Evolutionary conservation across 75 land plant genomes (phyloP).

Genomic region (Gnetum montanum): DNA sequence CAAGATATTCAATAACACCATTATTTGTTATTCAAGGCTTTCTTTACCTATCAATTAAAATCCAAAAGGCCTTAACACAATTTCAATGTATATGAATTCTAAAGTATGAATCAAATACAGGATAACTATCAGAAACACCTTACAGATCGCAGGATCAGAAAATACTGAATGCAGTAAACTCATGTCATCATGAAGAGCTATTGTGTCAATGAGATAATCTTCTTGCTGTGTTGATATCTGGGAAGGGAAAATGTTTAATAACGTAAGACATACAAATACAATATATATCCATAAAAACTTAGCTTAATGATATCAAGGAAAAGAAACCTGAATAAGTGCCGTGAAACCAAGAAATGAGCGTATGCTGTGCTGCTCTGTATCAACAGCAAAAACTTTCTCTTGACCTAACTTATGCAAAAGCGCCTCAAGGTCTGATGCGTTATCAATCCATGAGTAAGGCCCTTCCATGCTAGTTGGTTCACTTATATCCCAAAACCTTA

Average conservation of each 20-base stretch:
- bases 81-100: too few relatives aligned
- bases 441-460: conserved; percentile 63
- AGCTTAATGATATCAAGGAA: not conserved
- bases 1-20: too few relatives aligned
- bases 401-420: conserved; percentile 38
- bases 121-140: too few relatives aligned
- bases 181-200: conserved; percentile 88
- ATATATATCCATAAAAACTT: too few relatives aligned
- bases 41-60: too few relatives aligned
- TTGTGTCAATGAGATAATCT: conserved; percentile 80
- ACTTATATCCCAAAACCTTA: not conserved
- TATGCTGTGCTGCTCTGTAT: conserved; percentile 90
- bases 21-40: too few relatives aligned
- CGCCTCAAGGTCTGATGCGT: conserved; percentile 32
- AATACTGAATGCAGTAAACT: conserved; percentile 57
- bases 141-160: conserved; percentile 75
- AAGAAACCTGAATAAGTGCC: conserved; percentile 78
- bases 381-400: conserved; percentile 70
- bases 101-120: too few relatives aligned
- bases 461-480: conserved; percentile 24
- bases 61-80: too few relatives aligned
- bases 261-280: too few relatives aligned
- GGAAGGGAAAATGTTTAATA: not conserved
- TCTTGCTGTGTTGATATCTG: conserved; percentile 78
- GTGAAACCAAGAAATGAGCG: conserved; percentile 91